phyloP scores from a whole-genome alignment of 2,329 filamentous ascomycete species.

The Curvularia lunata region DNA sequence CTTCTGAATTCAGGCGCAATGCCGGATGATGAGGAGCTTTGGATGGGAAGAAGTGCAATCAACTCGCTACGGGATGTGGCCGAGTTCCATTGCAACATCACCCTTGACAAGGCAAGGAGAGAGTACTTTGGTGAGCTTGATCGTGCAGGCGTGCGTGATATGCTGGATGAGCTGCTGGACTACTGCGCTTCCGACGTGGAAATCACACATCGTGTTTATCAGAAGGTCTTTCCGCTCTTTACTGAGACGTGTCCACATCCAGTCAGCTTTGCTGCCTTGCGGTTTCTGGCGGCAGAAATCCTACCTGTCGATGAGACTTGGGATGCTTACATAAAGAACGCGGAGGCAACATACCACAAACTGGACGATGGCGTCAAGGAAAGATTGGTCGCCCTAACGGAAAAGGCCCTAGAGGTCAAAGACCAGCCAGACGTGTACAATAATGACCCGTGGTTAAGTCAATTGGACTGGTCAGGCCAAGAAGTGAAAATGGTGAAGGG shows the following conservation, averaged over 20 bases:
- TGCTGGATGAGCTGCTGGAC: constrained; percentile 82
- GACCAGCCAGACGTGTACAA: constrained; percentile 71
- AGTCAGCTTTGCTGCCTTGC: constrained; percentile 92
- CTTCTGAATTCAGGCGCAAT: constrained; percentile 72
- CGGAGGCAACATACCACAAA: constrained; percentile 82
- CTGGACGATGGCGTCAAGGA: constrained; percentile 79
- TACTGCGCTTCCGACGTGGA: constrained; percentile 96
- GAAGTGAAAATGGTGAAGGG: constrained; percentile 90
- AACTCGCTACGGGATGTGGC: constrained; percentile 96
- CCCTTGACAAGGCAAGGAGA: constrained; percentile 86
- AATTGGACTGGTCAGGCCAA: constrained; percentile 95
- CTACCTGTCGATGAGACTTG: constrained; percentile 87
- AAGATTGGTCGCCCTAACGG: constrained; percentile 73
- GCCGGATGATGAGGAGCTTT: constrained; percentile 86
- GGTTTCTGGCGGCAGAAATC: constrained; percentile 92
- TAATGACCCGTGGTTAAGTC: constrained; percentile 87
- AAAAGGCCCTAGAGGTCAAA: constrained; percentile 79
- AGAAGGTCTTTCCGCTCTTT: constrained; percentile 90
- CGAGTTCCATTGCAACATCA: constrained; percentile 90
- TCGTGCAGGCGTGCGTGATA: constrained; percentile 70
- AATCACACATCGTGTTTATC: constrained; percentile 92
- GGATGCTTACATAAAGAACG: constrained; percentile 81
- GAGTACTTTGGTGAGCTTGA: constrained; percentile 87
- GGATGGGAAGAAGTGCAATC: constrained; percentile 92
- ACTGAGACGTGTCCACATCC: constrained; percentile 91